These are phyloP conservation scores for Boletus reticuloceps DNA, from an alignment of 768 basidiomycete genomes.

Conservation along the genomic window DNA sequence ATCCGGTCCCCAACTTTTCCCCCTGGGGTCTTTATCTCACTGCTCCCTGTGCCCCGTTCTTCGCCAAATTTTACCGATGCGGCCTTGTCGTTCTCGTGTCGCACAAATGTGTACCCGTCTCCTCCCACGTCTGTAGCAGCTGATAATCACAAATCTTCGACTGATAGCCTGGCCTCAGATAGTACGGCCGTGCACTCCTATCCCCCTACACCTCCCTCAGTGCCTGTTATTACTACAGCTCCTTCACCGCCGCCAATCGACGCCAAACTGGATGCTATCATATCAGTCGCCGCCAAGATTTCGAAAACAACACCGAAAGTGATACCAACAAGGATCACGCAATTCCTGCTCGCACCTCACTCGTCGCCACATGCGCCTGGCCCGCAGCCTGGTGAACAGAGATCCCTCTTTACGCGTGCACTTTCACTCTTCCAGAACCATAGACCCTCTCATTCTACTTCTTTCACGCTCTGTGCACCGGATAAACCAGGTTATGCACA, in stretches of 20 bases:
- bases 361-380: conserved; percentile 36
- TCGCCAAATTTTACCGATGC: conserved; percentile 51
- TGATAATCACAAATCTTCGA: conserved; percentile 22
- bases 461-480: conserved; percentile 50
- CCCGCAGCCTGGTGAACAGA: conserved; percentile 27
- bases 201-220: conserved; percentile 51
- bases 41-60: conserved; percentile 47
- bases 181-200: conserved; percentile 48
- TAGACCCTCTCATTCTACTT: conserved; percentile 56
- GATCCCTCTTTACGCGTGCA: conserved; percentile 50
- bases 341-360: conserved; percentile 53
- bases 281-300: background rate
- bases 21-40: conserved; percentile 53
- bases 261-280: conserved; percentile 26
- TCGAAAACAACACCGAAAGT: conserved; percentile 7
- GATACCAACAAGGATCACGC: conserved; percentile 33
- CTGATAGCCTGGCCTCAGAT: conserved; percentile 30
- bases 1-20: conserved; percentile 71
- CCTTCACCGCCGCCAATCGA: conserved; percentile 35
- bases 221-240: conserved; percentile 28
- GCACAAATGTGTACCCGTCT: conserved; percentile 40
- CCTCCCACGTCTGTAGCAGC: conserved; percentile 13
- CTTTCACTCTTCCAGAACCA: conserved; percentile 47
- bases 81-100: conserved; percentile 50
- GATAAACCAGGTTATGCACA: conserved; percentile 16